phyloP scores from a whole-genome alignment of 331 rosid genomes.

The Acacia concinna region DNA sequence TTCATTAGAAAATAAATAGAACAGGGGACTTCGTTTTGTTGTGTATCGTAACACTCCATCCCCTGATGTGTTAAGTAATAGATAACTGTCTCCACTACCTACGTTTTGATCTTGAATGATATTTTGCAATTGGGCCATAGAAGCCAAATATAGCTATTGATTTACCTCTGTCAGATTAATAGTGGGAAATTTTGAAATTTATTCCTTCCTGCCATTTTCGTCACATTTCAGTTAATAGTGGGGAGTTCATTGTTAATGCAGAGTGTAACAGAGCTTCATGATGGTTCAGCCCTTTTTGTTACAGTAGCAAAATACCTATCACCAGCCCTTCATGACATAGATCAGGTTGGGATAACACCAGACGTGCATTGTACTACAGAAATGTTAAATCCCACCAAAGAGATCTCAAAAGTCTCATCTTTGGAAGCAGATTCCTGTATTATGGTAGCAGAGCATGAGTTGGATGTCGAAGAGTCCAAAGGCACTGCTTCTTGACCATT shows the following conservation, averaged over 20 bases:
- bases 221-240: constrained; percentile 3
- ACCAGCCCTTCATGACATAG: constrained; percentile 89
- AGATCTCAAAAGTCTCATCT: constrained; percentile 42
- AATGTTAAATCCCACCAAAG: constrained; percentile 59
- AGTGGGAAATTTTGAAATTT: background rate
- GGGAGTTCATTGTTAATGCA: constrained; percentile 34
- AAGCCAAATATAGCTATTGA: background rate
- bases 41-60: background rate
- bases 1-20: background rate
- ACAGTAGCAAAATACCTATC: constrained; percentile 93
- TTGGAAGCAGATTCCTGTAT: constrained; percentile 93
- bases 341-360: constrained; percentile 84
- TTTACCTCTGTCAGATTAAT: background rate
- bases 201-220: constrained; percentile 2
- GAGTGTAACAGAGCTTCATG: constrained; percentile 95
- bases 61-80: background rate
- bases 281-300: constrained; percentile 91
- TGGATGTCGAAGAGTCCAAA: constrained; percentile 72
- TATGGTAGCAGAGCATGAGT: constrained; percentile 86
- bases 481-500: constrained; percentile 75
- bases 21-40: constrained; percentile 3
- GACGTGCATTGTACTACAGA: constrained; percentile 94
- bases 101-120: background rate
- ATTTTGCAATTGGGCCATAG: background rate
- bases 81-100: background rate